Evolutionary conservation across 768 basidiomycete genomes (phyloP).

Genomic region (Rhodocollybia butyracea): DNA sequence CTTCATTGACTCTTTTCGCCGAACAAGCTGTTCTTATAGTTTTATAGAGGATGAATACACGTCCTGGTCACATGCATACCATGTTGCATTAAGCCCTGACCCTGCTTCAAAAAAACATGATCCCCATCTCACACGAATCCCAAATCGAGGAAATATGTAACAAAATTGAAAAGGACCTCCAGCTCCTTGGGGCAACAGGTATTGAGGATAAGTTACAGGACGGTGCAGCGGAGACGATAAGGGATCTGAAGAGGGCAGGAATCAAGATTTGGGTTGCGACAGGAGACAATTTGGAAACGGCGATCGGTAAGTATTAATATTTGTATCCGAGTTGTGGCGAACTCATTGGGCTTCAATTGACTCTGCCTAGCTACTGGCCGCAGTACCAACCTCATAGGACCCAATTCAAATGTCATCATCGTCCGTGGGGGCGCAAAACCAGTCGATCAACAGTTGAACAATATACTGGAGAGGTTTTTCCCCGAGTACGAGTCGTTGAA

Average conservation of each 20-base stretch:
- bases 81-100: constrained; percentile 75
- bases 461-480: constrained; percentile 87
- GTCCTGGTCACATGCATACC: constrained; percentile 78
- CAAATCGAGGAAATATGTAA: constrained; percentile 76
- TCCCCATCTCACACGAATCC: no score
- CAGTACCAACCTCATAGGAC: constrained; percentile 89
- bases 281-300: constrained; percentile 97
- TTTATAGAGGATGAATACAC: constrained; percentile 71
- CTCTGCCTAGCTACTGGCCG: constrained; percentile 89
- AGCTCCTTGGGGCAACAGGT: constrained; percentile 92
- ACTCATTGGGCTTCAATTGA: background rate
- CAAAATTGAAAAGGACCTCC: constrained; percentile 78
- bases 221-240: constrained; percentile 95
- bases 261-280: constrained; percentile 99
- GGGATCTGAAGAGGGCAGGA: constrained; percentile 91
- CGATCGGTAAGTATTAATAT: constrained; percentile 59
- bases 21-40: no score
- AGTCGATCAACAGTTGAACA: constrained; percentile 76
- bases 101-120: constrained; percentile 78
- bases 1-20: no score
- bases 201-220: constrained; percentile 98
- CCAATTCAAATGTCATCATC: constrained; percentile 91
- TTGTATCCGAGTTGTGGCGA: no score
- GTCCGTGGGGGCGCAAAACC: constrained; percentile 75
- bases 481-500: constrained; percentile 43